Percentiles rank a stretch among this genome's conserved stretches.
phyloP scores from a whole-genome alignment of 2,329 filamentous ascomycete genomes.

The Harringtonia aguacate region DNA sequence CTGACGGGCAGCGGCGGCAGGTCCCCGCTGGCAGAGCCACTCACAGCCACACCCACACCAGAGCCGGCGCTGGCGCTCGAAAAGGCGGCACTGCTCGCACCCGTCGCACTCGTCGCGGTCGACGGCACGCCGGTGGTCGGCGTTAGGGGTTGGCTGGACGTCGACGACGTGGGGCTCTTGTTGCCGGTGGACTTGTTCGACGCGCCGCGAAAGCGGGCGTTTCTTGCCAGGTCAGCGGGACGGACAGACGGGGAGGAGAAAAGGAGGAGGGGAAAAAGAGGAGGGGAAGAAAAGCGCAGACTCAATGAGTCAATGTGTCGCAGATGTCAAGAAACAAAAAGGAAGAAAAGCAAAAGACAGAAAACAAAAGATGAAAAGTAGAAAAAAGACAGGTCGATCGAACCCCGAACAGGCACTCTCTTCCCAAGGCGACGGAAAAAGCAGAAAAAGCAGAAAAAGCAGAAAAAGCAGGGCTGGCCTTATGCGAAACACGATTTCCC shows the following conservation, averaged over 20 bases:
- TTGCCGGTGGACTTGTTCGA: conserved; percentile 4
- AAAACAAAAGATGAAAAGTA: no score
- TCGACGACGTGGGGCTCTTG: conserved; percentile 10
- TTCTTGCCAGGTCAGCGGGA: background rate
- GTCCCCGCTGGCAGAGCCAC: conserved; percentile 4
- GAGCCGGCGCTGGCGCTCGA: background rate
- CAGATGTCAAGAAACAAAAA: no score
- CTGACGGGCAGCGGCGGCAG: conserved; percentile 36
- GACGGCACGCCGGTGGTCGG: conserved; percentile 21
- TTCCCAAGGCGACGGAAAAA: background rate
- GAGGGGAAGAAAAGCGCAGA: background rate
- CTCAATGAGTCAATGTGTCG: no score
- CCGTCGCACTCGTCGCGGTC: background rate
- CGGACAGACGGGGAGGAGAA: background rate
- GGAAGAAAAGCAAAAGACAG: no score
- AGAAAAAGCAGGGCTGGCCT: background rate
- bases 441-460: background rate
- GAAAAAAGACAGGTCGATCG: no score
- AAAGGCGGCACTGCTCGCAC: no score
- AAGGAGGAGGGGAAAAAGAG: background rate
- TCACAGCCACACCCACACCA: background rate
- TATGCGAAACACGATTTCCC: conserved; percentile 3
- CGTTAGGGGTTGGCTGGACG: conserved; percentile 19
- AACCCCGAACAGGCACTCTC: no score
- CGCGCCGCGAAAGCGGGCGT: conserved; percentile 8